A percentile compares a stretch with the other conserved stretches of the same genome.
Conservation (phyloP, 106 monocot species). For the Narthecium ossifragum region DNA sequence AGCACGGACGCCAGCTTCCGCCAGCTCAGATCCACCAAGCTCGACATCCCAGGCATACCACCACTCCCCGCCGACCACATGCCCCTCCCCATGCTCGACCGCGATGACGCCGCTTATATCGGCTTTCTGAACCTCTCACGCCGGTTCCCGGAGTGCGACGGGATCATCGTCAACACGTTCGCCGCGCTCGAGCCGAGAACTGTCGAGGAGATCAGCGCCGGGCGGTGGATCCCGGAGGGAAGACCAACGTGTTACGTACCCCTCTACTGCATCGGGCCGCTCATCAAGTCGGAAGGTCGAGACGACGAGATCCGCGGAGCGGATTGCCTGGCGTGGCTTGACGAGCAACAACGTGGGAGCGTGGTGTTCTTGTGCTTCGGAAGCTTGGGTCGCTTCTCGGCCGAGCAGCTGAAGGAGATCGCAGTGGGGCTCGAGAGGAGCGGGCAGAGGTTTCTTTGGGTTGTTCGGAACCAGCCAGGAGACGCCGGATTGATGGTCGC, state of each 20-base stretch:
- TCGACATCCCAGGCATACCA: not conserved
- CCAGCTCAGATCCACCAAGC: not conserved
- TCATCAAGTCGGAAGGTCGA: constrained; percentile 18
- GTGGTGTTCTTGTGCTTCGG: constrained; percentile 80
- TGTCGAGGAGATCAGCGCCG: not conserved
- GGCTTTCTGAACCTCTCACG: not conserved
- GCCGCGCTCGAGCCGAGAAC: constrained; percentile 11
- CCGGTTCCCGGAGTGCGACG: not conserved
- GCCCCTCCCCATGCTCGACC: constrained; percentile 7
- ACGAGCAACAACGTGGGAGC: constrained; percentile 44
- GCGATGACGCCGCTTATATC: not conserved
- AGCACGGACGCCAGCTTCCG: not conserved
- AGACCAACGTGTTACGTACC: not conserved
- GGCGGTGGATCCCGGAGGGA: not conserved
- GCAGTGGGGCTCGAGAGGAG: constrained; percentile 55
- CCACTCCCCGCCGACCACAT: constrained; percentile 16
- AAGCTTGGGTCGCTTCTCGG: constrained; percentile 41
- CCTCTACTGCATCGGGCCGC: constrained; percentile 45
- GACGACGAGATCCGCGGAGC: not conserved
- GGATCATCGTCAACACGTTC: constrained; percentile 22
- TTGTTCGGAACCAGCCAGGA: constrained; percentile 35
- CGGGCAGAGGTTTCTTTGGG: constrained; percentile 69
- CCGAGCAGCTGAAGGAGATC: constrained; percentile 47
- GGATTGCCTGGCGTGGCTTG: constrained; percentile 49
- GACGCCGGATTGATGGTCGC: not conserved